Evolutionary conservation across 2,329 filamentous ascomycete genomes (phyloP).

Genomic region (Zalaria obscura): DNA sequence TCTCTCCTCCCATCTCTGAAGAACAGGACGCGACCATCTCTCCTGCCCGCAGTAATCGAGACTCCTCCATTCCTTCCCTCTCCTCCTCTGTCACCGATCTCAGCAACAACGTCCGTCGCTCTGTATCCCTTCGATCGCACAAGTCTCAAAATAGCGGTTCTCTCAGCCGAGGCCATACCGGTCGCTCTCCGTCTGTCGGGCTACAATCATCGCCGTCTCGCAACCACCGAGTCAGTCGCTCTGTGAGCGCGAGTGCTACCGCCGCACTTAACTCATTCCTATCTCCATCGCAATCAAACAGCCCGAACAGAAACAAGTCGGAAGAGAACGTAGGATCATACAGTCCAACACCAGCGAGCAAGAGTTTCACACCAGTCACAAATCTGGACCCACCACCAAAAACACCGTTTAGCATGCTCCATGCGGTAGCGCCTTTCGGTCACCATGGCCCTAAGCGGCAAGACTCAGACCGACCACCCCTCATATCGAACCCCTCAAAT

Average conservation of each 20-base stretch:
- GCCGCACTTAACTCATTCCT: slow-evolving; percentile 2
- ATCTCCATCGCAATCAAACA: not conserved
- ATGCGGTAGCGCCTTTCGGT: not conserved
- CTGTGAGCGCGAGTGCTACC: slow-evolving; percentile 7
- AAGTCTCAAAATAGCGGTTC: slow-evolving; percentile 12
- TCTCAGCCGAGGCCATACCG: slow-evolving; percentile 1
- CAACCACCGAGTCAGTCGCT: slow-evolving; percentile 7
- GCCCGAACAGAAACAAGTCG: not conserved
- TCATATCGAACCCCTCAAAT: not conserved
- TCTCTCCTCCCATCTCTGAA: slow-evolving; percentile 2
- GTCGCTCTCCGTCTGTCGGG: slow-evolving; percentile 3
- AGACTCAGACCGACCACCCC: slow-evolving; percentile 3
- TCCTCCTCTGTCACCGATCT: slow-evolving; percentile 19
- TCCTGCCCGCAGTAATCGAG: slow-evolving; percentile 4
- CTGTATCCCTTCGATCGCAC: slow-evolving; percentile 26
- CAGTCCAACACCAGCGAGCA: not conserved
- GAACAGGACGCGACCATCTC: not conserved
- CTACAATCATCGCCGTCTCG: slow-evolving; percentile 5
- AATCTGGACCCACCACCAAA: slow-evolving; percentile 1
- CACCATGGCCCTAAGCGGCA: slow-evolving; percentile 3
- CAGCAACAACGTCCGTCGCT: slow-evolving; percentile 22
- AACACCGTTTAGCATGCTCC: slow-evolving; percentile 5
- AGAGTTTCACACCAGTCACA: not conserved
- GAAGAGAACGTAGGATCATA: not conserved
- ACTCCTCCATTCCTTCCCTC: slow-evolving; percentile 14